These are phyloP conservation scores for Corylus heterophylla DNA, from an alignment of 306 rosid genomes.

Conservation along the genomic window DNA sequence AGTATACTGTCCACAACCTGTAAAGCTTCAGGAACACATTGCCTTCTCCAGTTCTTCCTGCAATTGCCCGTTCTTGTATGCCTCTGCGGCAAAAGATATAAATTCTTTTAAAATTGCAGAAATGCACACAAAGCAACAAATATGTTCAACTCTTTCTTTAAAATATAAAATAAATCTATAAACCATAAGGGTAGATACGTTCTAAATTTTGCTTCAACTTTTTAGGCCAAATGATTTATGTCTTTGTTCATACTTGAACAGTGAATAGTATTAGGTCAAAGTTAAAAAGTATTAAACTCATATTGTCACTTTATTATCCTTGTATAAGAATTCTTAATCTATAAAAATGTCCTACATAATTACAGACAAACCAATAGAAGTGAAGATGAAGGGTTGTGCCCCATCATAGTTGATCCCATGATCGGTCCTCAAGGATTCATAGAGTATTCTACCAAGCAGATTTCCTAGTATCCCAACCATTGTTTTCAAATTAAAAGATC, in stretches of 20 bases:
- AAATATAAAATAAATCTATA: background rate
- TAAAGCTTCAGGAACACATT: conserved; percentile 62
- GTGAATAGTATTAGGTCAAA: background rate
- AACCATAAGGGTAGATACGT: background rate
- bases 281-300: background rate
- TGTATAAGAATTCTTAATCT: background rate
- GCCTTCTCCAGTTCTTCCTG: conserved; percentile 88
- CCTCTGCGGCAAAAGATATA: conserved; percentile 52
- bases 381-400: too few relatives aligned
- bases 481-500: too few relatives aligned
- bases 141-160: background rate
- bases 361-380: background rate
- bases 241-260: background rate
- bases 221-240: background rate
- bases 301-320: background rate
- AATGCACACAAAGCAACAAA: background rate
- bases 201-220: background rate
- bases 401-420: background rate
- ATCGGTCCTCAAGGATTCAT: too few relatives aligned
- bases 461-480: too few relatives aligned
- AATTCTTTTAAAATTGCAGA: background rate
- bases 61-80: conserved; percentile 79
- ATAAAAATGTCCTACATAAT: background rate
- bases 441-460: too few relatives aligned
- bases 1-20: background rate